A percentile compares a stretch with the other conserved stretches of the same genome.
phyloP scores from a whole-genome alignment of 2,329 filamentous ascomycete species.

The Xylaria sp. region DNA sequence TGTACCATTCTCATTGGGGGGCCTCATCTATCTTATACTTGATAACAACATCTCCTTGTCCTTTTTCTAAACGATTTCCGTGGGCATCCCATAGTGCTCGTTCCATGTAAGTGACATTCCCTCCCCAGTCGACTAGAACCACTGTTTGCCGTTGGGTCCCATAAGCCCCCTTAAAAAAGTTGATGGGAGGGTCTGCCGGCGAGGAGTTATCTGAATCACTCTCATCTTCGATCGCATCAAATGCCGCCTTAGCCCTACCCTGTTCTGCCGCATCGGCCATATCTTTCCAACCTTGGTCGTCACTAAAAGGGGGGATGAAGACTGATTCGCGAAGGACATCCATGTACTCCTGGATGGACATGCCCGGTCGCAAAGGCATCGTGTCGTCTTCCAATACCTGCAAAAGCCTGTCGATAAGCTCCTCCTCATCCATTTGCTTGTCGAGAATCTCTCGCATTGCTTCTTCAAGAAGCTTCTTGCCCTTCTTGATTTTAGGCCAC shows the following conservation, averaged over 20 bases:
- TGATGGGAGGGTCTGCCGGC: constrained; percentile 36
- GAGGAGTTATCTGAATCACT: constrained; percentile 34
- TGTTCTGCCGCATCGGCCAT: constrained; percentile 40
- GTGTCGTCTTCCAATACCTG: constrained; percentile 52
- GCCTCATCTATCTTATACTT: constrained; percentile 49
- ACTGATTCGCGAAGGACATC: constrained; percentile 53
- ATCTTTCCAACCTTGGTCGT: constrained; percentile 39
- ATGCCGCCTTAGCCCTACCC: constrained; percentile 36
- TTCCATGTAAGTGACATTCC: constrained; percentile 55
- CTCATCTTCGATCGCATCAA: constrained; percentile 35
- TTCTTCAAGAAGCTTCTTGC: constrained; percentile 42
- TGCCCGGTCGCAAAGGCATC: constrained; percentile 41
- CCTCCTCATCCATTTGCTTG: constrained; percentile 39
- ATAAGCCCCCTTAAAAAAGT: constrained; percentile 55
- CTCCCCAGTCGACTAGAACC: constrained; percentile 57
- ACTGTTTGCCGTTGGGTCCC: constrained; percentile 62
- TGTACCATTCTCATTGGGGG: constrained; percentile 3
- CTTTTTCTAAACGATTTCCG: constrained; percentile 49
- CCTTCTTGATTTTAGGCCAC: constrained; percentile 58
- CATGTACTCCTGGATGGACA: constrained; percentile 50
- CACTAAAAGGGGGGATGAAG: constrained; percentile 56
- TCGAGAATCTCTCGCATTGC: constrained; percentile 39
- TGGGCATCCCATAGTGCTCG: constrained; percentile 55
- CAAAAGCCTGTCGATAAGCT: constrained; percentile 49
- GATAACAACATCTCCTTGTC: constrained; percentile 51